Base-by-base conservation (phyloP, 2,329 filamentous ascomycete species). In the Cordyceps tenuipes region DNA sequence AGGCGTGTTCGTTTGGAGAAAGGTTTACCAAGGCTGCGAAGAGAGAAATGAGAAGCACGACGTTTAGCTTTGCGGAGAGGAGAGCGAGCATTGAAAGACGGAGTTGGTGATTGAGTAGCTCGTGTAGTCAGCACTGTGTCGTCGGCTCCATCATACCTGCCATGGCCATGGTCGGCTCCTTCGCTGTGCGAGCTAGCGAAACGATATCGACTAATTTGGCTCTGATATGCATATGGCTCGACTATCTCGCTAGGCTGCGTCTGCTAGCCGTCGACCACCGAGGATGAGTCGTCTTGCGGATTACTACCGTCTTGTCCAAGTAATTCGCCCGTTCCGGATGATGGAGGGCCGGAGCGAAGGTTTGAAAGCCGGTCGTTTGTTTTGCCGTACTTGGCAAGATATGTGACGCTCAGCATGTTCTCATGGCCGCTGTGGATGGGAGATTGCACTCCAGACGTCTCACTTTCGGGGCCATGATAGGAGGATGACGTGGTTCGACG, bases 31-130 rank as follows among this genome's bases (percentile, higher is more conserved):
- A 71, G 46, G 60, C 67, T 71, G 21, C 64, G 64, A 23, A 73
- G 61, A 10, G 69, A 72, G 58, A 71, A 69, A 3, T 65, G 59
- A 0, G 72, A 73, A 2, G 70, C 66, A 23, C 68, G 70, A 36
- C 72, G 70, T 56, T 73, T 73, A 7, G 61, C 62, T n/a, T 47
- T 61, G n/a, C 62, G 64, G 6, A 59, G 60, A 31, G 56, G 57
- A n/a, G 59, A 44, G 15, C 59, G 60, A 21, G 23, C 41, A 21
- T 64, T 61, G 3, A 29, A 15, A 31, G 55, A 53, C 12, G 48
- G 19, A 5, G 12, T 5, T 17, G 60, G 49, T 12, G 60, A 61
- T 10, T 49, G 34, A n/a, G 49, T 53, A 57, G 48, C 10, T 63
- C 62, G 47, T 23, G 23, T 54, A 19, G 53, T 39, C 6, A 59